phyloP scores from a whole-genome alignment of 139 green algal genomes.

The Limnomonas spitsbergensis region DNA sequence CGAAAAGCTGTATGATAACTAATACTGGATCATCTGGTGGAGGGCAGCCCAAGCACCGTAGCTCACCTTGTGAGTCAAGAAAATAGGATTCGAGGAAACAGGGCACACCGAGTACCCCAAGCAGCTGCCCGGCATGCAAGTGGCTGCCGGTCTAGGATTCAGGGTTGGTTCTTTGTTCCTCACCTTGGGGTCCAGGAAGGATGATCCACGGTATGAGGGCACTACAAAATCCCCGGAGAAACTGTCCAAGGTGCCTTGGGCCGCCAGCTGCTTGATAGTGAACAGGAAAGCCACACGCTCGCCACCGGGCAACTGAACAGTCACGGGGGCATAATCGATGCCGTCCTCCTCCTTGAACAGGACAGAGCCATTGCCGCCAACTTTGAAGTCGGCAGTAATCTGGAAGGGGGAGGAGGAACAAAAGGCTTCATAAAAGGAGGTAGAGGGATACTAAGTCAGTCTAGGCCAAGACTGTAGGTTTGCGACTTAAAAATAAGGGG shows the following conservation, averaged over 20 bases:
- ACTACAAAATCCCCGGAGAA: slow-evolving; percentile 96
- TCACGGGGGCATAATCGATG: slow-evolving; percentile 96
- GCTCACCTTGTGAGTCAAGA: no score
- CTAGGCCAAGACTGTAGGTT: no score
- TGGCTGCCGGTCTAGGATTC: no score
- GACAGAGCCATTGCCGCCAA: slow-evolving; percentile 82
- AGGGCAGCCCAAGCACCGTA: no score
- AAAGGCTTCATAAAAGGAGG: background rate
- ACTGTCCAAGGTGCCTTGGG: slow-evolving; percentile 78
- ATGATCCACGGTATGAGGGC: slow-evolving; percentile 96
- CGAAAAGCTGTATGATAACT: no score
- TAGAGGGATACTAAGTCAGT: background rate
- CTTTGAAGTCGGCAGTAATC: slow-evolving; percentile 61
- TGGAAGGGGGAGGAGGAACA: background rate
- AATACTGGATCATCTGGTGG: no score
- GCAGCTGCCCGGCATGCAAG: no score
- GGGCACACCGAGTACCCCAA: background rate
- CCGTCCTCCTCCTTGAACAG: slow-evolving; percentile 94
- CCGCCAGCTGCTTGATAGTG: slow-evolving; percentile 95
- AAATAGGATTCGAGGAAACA: background rate
- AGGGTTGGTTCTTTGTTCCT: no score
- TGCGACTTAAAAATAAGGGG: no score
- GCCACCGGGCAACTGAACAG: slow-evolving; percentile 95
- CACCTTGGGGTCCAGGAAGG: slow-evolving; percentile 99
- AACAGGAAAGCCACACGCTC: slow-evolving; percentile 99